Evolutionary conservation across 345 rosid species (phyloP).

Genomic region (Salix arbutifolia): DNA sequence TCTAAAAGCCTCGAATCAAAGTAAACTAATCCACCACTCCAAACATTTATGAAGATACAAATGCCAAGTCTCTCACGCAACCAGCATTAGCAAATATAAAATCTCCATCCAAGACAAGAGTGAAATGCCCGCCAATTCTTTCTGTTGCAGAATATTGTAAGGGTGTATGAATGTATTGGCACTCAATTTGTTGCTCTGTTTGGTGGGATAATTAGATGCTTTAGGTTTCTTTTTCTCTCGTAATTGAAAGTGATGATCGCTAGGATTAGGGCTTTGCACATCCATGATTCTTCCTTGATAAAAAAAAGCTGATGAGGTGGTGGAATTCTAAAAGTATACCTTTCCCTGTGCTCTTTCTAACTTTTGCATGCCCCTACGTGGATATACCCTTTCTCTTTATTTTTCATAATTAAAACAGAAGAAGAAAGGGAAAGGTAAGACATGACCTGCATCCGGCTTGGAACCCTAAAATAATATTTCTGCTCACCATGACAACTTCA

Average conservation of each 20-base stretch:
- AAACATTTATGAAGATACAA: neutral
- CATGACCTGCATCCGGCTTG: neutral
- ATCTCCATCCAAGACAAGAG: neutral
- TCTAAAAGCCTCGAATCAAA: neutral
- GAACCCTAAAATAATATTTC: neutral
- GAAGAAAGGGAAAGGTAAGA: neutral
- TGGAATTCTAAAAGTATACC: neutral
- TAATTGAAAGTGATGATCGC: too few relatives aligned
- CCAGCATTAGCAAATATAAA: too few relatives aligned
- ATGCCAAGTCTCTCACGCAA: neutral
- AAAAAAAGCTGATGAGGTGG: neutral
- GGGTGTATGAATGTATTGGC: too few relatives aligned
- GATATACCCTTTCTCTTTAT: neutral
- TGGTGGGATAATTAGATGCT: neutral
- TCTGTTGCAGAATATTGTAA: neutral
- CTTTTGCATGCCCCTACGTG: neutral
- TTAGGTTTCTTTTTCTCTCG: neutral
- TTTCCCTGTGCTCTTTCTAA: too few relatives aligned
- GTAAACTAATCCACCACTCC: neutral
- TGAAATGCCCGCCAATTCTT: neutral
- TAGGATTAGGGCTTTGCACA: neutral
- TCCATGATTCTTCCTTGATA: neutral
- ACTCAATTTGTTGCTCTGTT: neutral
- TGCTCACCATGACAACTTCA: too few relatives aligned
- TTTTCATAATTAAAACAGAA: too few relatives aligned